These are phyloP conservation scores for Kodamaea hsintzibuensis DNA, from an alignment of 805 yeast species.

Conservation along the genomic window DNA sequence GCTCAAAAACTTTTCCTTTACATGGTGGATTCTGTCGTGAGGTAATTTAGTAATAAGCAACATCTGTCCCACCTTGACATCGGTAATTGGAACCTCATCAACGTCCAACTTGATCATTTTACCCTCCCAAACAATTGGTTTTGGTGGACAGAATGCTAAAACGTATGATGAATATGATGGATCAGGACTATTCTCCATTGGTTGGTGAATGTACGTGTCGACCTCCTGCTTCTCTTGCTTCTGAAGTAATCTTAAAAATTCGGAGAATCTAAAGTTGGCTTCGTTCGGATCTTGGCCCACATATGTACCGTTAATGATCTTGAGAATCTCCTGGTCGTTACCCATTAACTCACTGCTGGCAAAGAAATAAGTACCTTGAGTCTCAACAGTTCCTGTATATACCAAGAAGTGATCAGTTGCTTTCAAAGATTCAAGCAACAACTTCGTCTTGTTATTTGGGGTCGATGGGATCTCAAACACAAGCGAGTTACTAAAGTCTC, in stretches of 20 bases:
- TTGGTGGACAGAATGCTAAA: constrained; percentile 71
- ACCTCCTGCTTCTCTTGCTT: constrained; percentile 10
- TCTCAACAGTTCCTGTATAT: constrained; percentile 69
- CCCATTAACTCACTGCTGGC: constrained; percentile 62
- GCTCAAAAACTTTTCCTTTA: constrained; percentile 57
- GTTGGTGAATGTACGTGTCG: constrained; percentile 12
- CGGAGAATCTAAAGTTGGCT: constrained; percentile 27
- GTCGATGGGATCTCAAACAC: constrained; percentile 51
- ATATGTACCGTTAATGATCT: constrained; percentile 40
- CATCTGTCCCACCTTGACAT: constrained; percentile 67
- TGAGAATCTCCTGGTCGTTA: constrained; percentile 39
- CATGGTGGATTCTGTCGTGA: constrained; percentile 50
- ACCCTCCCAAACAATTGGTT: constrained; percentile 92
- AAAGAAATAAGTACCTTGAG: constrained; percentile 75
- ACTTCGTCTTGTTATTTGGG: constrained; percentile 47
- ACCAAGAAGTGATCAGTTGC: constrained; percentile 74
- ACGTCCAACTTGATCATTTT: constrained; percentile 58
- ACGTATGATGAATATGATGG: constrained; percentile 58
- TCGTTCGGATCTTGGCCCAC: constrained; percentile 38
- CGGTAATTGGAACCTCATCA: constrained; percentile 49
- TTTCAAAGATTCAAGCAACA: constrained; percentile 56
- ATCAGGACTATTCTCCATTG: constrained; percentile 22
- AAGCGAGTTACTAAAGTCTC: constrained; percentile 72
- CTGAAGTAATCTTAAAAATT: constrained; percentile 19
- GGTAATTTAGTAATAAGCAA: constrained; percentile 73